Evolutionary conservation across 2,329 filamentous ascomycete genomes (phyloP), one percentile per base, ranked within the genome.

Genomic region (Rhexocercosporidium sp.): DNA sequence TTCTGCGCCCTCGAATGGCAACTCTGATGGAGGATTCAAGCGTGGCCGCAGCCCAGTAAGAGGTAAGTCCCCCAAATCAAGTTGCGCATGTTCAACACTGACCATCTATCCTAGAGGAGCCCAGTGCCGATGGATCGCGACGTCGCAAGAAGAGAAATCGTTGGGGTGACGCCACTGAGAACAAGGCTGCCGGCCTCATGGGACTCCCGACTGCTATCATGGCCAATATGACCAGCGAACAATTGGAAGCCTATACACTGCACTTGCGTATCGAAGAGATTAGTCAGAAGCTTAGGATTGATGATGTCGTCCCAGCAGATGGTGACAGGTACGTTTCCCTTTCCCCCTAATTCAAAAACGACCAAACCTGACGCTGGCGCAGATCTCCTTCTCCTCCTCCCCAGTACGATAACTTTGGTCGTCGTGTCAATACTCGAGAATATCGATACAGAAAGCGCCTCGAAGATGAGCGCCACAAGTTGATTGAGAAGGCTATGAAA

Each of bases 401-500:
- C 12, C 95, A 98, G 82, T 99, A 99, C 83, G 96, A 99, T 82
- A 99, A 99, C 84, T 96, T 97, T 78, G 96, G 96, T 84, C 93
- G 95, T 75, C 96, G 96, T 94, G 93, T 98, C 83, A 99, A 99
- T 82, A 99, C 96, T 66, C 90, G 96, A 82, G 96, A 99, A 84
- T 97, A 95, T 83, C 94, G 96, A 77, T 99, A 99, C 83, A 92
- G 95, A 79, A 99, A 98, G 87, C 91, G 91, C 71, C 92, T 99
- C 71, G 96, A 99, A 83, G 96, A 99, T 79, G 96, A 99, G 83
- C 94, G 96, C 73, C 96, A 99, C 84, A 98, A 98, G 82, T 87
- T 98, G 75, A 93, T 99, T 79, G 96, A 99, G 79, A 97, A 96
- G 86, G 96, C 96, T 76, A 97, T 98, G 93, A 98, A 98, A 86